Evolutionary conservation across 768 basidiomycete genomes (phyloP).

Genomic region (Amanita pseudoporphyria): DNA sequence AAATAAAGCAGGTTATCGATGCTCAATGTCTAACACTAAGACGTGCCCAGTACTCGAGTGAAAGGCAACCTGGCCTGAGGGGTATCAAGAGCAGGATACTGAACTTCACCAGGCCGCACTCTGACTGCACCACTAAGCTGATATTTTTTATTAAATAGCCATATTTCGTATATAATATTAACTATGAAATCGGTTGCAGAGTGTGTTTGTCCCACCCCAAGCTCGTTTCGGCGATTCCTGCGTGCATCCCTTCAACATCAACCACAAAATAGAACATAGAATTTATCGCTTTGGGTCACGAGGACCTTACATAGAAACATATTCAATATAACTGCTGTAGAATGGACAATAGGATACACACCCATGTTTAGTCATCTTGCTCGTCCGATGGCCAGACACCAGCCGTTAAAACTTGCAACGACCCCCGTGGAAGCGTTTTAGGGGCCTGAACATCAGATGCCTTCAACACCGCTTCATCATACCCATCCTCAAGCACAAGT

Average conservation of each 20-base stretch:
- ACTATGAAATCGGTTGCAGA: background rate
- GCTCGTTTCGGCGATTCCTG: background rate
- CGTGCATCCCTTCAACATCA: conserved; percentile 1
- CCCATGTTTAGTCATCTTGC: conserved; percentile 6
- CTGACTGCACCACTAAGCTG: too few relatives aligned
- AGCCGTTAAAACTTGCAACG: conserved; percentile 4
- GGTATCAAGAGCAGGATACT: too few relatives aligned
- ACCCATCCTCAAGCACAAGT: conserved; percentile 8
- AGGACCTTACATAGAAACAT: background rate
- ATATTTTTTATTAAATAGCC: background rate
- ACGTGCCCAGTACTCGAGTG: too few relatives aligned
- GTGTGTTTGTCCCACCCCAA: background rate
- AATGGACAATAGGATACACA: conserved; percentile 3
- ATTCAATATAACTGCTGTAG: conserved; percentile 3
- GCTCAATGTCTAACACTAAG: too few relatives aligned
- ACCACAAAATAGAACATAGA: conserved; percentile 1
- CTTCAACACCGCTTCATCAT: conserved; percentile 6
- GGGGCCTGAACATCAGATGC: conserved; percentile 3
- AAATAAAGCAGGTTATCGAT: too few relatives aligned
- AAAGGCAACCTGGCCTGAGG: too few relatives aligned
- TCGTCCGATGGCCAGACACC: conserved; percentile 5
- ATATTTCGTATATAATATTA: background rate
- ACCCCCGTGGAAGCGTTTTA: background rate
- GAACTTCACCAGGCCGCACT: too few relatives aligned
- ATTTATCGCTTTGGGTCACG: background rate